These are phyloP conservation scores for Conticribra guillardii DNA, from an alignment of 108 stramenopile species.

Conservation along the genomic window DNA sequence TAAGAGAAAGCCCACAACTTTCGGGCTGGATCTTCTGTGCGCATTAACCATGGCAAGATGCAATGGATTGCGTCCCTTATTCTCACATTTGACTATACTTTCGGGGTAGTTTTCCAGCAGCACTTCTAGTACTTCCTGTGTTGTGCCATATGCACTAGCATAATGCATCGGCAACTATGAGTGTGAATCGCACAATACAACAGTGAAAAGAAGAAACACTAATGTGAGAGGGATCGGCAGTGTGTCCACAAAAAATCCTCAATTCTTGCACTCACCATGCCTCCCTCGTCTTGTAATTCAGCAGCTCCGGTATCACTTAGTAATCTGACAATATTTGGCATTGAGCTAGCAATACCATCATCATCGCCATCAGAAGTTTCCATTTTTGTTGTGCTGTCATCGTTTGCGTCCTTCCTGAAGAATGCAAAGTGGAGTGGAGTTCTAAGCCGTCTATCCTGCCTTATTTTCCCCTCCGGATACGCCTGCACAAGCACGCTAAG, in stretches of 20 bases:
- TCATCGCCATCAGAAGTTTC: constrained; percentile 22
- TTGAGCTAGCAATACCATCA: constrained; percentile 26
- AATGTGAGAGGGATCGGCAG: too few relatives aligned
- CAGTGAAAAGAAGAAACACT: too few relatives aligned
- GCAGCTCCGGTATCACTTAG: constrained; percentile 57
- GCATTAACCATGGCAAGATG: constrained; percentile 91
- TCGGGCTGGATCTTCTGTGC: constrained; percentile 73
- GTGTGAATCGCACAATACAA: constrained; percentile 1
- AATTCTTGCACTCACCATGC: constrained; percentile 26
- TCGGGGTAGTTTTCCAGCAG: constrained; percentile 73
- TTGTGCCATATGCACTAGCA: constrained; percentile 81
- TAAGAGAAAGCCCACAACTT: constrained; percentile 66
- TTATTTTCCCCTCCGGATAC: constrained; percentile 35
- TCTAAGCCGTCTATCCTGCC: constrained; percentile 35
- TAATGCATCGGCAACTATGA: constrained; percentile 75
- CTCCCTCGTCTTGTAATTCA: constrained; percentile 46
- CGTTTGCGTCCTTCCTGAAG: constrained; percentile 17
- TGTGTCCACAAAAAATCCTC: not conserved
- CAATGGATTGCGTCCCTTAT: constrained; percentile 80
- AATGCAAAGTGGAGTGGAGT: constrained; percentile 57
- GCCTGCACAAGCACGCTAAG: constrained; percentile 22
- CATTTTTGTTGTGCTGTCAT: not conserved
- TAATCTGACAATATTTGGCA: constrained; percentile 43
- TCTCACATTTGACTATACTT: constrained; percentile 59
- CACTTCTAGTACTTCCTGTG: constrained; percentile 64